Evolutionary conservation across 176 grass and related monocot genomes (phyloP), one percentile per base, ranked within the genome.

Genomic region (Cenchrus fungigraminus): DNA sequence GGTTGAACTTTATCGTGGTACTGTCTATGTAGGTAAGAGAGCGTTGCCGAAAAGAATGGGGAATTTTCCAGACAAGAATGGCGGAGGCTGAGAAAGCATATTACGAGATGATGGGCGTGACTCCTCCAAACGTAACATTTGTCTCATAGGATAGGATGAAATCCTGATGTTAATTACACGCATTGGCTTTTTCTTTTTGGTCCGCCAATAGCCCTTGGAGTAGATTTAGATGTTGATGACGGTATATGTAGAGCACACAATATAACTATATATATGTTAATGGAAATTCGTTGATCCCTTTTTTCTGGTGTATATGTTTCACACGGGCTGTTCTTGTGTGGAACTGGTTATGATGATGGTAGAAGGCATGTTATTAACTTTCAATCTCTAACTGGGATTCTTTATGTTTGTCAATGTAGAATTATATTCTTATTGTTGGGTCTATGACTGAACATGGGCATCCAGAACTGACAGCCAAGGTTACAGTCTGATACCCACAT

Each of bases 31-130:
- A 96, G 94, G 94, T 96, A 68, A 87, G 87, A 60, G 95, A 91
- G 60, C 87, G 95, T 53, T 95, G 92, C 79, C 84, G 88, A 46
- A 93, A 95, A 71, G 92, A 97, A 53, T 97, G 95, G 92, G 87
- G 83, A 31, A 88, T 95, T 29, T 93, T 95, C 73, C 91, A 91
- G 87, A 89, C 74, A 10, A 86, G 95, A 78, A 79, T 95, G 4
- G 89, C 90, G 3, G 88, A 95, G 63, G 95, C 95, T 28, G 95
- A 97, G 66, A 97, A 93, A 77, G 76, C 82, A 4, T 95, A 97
- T 53, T 93, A 84, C 85, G 75, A 85, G 73, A 86, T 74, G 86
- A 91, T 78, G 83, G 72, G 86, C 2, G 86, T 94, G 19, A 72
- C 75, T 55, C 89, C 87, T 17, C 88, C 91, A 16, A 95, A 93